Evolutionary conservation across 2,329 filamentous ascomycete genomes (phyloP).

Genomic region (Chrysoporthe austroafricana): DNA sequence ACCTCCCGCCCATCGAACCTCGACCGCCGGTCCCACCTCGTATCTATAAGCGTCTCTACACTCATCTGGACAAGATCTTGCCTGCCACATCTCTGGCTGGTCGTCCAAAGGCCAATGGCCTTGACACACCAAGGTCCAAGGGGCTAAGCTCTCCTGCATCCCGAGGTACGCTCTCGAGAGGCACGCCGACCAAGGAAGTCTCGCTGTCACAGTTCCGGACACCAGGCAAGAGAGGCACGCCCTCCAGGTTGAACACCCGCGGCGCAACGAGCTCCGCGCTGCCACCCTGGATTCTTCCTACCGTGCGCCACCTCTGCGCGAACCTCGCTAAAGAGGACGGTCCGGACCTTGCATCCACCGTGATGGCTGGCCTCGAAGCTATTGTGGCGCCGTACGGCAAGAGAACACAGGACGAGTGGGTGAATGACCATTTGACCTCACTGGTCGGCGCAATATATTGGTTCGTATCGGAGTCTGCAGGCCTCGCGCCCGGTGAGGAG

Average conservation of each 20-base stretch:
- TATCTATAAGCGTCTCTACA: constrained; percentile 83
- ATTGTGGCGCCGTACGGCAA: constrained; percentile 50
- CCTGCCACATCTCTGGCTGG: constrained; percentile 45
- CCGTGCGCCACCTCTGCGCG: constrained; percentile 67
- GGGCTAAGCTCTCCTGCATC: constrained; percentile 34
- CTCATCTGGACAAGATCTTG: constrained; percentile 76
- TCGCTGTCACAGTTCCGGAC: constrained; percentile 36
- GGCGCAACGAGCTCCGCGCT: constrained; percentile 40
- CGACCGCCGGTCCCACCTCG: constrained; percentile 78
- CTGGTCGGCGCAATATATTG: constrained; percentile 65
- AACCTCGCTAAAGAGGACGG: constrained; percentile 55
- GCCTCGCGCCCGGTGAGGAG: constrained; percentile 39
- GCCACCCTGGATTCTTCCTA: constrained; percentile 71
- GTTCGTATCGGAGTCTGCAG: constrained; percentile 59
- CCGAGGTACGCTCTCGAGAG: constrained; percentile 32
- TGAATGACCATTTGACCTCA: constrained; percentile 52
- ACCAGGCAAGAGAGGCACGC: constrained; percentile 37
- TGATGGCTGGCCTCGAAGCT: constrained; percentile 73
- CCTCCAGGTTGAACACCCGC: constrained; percentile 47
- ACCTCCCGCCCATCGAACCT: constrained; percentile 76
- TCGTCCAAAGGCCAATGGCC: constrained; percentile 33
- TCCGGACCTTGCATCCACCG: constrained; percentile 67
- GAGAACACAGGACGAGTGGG: constrained; percentile 53
- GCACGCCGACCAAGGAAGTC: constrained; percentile 37
- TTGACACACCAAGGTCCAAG: constrained; percentile 41